These are phyloP conservation scores for Saraca asoca DNA, from an alignment of 331 rosid species.

Conservation along the genomic window DNA sequence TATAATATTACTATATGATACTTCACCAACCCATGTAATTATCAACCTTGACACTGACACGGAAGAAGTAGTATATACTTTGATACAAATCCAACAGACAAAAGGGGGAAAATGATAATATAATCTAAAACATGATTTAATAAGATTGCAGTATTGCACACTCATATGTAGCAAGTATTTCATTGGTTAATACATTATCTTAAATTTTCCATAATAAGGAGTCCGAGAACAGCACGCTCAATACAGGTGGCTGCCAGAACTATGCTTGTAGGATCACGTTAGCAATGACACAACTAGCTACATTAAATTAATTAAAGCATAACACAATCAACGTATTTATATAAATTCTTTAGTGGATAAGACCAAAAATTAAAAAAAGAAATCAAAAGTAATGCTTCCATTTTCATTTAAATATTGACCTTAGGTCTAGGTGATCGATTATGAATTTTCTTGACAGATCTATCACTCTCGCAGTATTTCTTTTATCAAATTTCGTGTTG, in stretches of 20 bases:
- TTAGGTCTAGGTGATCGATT: not conserved
- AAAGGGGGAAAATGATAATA: not conserved
- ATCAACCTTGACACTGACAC: too few species aligned
- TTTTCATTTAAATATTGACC: not conserved
- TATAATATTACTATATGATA: too few species aligned
- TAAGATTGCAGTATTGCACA: too few species aligned
- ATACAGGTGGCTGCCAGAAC: slow-evolving; percentile 6
- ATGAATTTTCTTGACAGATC: not conserved
- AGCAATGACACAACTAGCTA: slow-evolving; percentile 28
- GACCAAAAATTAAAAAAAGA: not conserved
- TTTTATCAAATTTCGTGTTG: not conserved
- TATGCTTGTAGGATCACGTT: slow-evolving; percentile 21
- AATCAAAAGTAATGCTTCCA: not conserved
- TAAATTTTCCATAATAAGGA: not conserved
- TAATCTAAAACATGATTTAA: not conserved
- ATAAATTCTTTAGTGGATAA: not conserved
- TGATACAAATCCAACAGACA: too few species aligned
- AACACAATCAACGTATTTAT: not conserved
- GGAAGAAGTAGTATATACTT: too few species aligned
- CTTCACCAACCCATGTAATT: too few species aligned
- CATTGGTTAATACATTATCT: not conserved
- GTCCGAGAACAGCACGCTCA: slow-evolving; percentile 13
- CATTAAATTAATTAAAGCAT: slow-evolving; percentile 19
- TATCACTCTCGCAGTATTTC: not conserved
- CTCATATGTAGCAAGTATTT: too few species aligned